phyloP scores from a whole-genome alignment of 805 yeast species.

The Cyberlindnera galapagoensis region DNA sequence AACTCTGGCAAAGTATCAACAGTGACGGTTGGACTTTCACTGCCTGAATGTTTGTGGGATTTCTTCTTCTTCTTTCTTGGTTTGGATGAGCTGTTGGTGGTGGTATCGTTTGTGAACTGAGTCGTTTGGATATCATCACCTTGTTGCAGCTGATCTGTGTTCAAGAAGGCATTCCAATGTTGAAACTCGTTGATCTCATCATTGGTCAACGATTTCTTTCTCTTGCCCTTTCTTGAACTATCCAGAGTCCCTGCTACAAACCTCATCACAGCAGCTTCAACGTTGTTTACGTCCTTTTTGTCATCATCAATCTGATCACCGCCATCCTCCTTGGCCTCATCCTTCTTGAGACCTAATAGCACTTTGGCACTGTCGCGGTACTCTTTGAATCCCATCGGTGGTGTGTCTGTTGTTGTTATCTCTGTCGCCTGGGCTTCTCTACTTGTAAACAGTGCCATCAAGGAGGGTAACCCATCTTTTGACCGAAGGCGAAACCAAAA shows the following conservation, averaged over 20 bases:
- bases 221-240: slow-evolving; percentile 16
- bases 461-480: too few relatives aligned
- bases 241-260: slow-evolving; percentile 62
- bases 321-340: slow-evolving; percentile 5
- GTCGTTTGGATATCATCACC: slow-evolving; percentile 14
- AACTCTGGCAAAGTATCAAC: slow-evolving; percentile 52
- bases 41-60: slow-evolving; percentile 4
- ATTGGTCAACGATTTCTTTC: slow-evolving; percentile 18
- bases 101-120: background rate
- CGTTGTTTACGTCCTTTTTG: slow-evolving; percentile 37
- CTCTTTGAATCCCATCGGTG: slow-evolving; percentile 12
- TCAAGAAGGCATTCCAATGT: slow-evolving; percentile 24
- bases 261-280: slow-evolving; percentile 74
- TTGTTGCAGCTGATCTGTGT: slow-evolving; percentile 20
- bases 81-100: slow-evolving; percentile 1
- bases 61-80: slow-evolving; percentile 9
- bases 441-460: too few relatives aligned
- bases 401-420: background rate
- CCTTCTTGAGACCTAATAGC: slow-evolving; percentile 18
- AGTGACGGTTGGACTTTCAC: slow-evolving; percentile 12
- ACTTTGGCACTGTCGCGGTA: slow-evolving; percentile 24
- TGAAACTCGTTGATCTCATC: slow-evolving; percentile 23
- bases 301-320: slow-evolving; percentile 6
- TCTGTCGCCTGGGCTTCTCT: too few relatives aligned
- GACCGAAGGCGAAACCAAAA: too few relatives aligned